Percentiles rank a stretch among this genome's conserved stretches.
Conservation (phyloP, 169 alveolate genomes). For the Eimeria maxima region DNA sequence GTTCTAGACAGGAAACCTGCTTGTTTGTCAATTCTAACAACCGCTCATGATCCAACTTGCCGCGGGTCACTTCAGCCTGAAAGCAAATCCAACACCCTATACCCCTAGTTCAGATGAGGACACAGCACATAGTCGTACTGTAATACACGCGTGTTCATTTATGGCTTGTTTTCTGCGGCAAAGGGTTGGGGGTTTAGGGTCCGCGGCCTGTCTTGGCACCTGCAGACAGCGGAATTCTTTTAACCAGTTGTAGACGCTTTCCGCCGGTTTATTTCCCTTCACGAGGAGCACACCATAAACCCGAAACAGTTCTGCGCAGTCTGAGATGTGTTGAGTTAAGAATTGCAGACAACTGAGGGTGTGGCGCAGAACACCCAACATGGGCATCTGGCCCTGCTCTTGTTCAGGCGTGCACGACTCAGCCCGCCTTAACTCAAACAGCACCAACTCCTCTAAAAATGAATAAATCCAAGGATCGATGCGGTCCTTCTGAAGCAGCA, state of each 20-base stretch:
- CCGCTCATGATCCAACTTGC: neutral
- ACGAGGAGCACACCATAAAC: constrained; percentile 44
- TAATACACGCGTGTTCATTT: neutral
- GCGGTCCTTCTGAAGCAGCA: constrained; percentile 36
- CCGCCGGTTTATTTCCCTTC: constrained; percentile 14
- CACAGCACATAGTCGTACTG: neutral
- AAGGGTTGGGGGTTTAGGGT: constrained; percentile 1
- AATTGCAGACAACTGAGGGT: constrained; percentile 54
- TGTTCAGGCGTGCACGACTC: neutral
- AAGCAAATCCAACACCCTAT: constrained; percentile 26
- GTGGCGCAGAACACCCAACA: neutral
- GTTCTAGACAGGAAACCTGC: neutral
- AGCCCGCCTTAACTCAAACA: constrained; percentile 8
- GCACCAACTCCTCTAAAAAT: constrained; percentile 48
- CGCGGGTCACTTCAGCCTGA: constrained; percentile 38
- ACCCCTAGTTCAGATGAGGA: neutral
- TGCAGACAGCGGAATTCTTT: constrained; percentile 64
- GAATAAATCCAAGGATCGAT: constrained; percentile 72
- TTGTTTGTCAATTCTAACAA: neutral
- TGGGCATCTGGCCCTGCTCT: neutral
- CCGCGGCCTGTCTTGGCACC: neutral
- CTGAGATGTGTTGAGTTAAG: constrained; percentile 61
- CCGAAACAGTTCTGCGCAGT: constrained; percentile 67
- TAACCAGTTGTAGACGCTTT: constrained; percentile 51
- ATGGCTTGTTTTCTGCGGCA: neutral